Evolutionary conservation across 2,329 filamentous ascomycete species (phyloP).

Genomic region (Alternaria longipes): DNA sequence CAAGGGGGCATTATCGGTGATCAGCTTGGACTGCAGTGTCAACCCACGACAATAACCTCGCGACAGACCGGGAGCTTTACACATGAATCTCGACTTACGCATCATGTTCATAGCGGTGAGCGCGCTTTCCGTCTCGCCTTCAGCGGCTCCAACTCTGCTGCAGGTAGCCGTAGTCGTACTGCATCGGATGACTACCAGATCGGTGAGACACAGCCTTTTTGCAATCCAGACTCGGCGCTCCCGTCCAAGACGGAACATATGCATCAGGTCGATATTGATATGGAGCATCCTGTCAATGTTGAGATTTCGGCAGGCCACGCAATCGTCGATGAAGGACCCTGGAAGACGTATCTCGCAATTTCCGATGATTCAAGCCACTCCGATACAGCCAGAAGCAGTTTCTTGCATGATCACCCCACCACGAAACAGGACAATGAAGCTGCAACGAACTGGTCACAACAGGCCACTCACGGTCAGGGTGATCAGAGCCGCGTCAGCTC

Average conservation of each 20-base stretch:
- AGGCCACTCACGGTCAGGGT: conserved; percentile 36
- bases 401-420: conserved; percentile 26
- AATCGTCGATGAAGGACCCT: conserved; percentile 41
- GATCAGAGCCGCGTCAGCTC: conserved; percentile 27
- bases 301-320: conserved; percentile 11
- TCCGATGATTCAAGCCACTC: conserved; percentile 33
- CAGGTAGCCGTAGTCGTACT: conserved; percentile 8
- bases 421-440: conserved; percentile 17
- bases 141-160: conserved; percentile 17
- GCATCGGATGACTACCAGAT: conserved; percentile 16
- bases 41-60: background rate
- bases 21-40: conserved; percentile 5
- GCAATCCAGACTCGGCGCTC: conserved; percentile 24
- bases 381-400: conserved; percentile 21
- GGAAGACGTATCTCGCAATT: conserved; percentile 38
- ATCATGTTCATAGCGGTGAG: conserved; percentile 23
- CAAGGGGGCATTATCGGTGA: conserved; percentile 7
- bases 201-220: conserved; percentile 24
- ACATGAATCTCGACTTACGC: conserved; percentile 27
- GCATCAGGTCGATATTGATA: conserved; percentile 17
- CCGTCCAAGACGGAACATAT: conserved; percentile 16
- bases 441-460: conserved; percentile 37
- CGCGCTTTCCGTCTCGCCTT: conserved; percentile 34
- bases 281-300: conserved; percentile 7
- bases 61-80: conserved; percentile 8